These are phyloP conservation scores for Nepenthes mirabilis DNA, from an alignment of 148 eudicot genomes.

Conservation along the genomic window DNA sequence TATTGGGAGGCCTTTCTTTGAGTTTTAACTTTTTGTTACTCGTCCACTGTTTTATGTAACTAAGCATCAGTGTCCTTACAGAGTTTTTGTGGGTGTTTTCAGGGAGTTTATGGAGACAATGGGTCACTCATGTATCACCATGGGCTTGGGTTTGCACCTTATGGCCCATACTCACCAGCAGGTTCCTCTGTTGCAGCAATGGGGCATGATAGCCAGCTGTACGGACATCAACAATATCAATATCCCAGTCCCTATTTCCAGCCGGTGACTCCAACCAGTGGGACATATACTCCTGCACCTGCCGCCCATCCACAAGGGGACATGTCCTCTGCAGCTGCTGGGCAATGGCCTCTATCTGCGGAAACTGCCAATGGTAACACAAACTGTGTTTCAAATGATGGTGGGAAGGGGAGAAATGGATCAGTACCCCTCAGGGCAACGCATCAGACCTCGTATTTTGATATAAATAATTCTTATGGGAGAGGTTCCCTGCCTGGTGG, in stretches of 20 bases:
- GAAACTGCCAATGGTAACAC: conserved; percentile 24
- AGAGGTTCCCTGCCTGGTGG: conserved; percentile 24
- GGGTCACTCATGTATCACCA: conserved; percentile 42
- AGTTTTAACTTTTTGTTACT: neutral
- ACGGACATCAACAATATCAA: conserved; percentile 50
- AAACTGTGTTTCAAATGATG: conserved; percentile 19
- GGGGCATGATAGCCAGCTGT: conserved; percentile 47
- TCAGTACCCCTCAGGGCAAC: conserved; percentile 17
- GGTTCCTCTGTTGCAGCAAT: conserved; percentile 45
- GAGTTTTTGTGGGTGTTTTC: neutral
- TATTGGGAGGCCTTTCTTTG: too few relatives aligned
- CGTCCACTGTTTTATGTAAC: neutral
- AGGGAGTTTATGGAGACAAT: conserved; percentile 56
- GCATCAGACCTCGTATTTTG: conserved; percentile 26
- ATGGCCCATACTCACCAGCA: conserved; percentile 51
- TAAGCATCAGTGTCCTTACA: neutral
- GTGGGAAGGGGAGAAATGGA: conserved; percentile 28
- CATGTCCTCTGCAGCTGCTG: conserved; percentile 22
- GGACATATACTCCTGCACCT: conserved; percentile 20
- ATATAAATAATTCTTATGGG: conserved; percentile 23
- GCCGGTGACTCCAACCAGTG: conserved; percentile 27
- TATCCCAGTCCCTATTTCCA: conserved; percentile 47
- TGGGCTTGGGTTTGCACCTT: conserved; percentile 53
- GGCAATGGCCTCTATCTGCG: conserved; percentile 25
- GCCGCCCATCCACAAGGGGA: conserved; percentile 30